Conservation (phyloP, 176 grass and related monocot species). For the Luzula sylvatica region DNA sequence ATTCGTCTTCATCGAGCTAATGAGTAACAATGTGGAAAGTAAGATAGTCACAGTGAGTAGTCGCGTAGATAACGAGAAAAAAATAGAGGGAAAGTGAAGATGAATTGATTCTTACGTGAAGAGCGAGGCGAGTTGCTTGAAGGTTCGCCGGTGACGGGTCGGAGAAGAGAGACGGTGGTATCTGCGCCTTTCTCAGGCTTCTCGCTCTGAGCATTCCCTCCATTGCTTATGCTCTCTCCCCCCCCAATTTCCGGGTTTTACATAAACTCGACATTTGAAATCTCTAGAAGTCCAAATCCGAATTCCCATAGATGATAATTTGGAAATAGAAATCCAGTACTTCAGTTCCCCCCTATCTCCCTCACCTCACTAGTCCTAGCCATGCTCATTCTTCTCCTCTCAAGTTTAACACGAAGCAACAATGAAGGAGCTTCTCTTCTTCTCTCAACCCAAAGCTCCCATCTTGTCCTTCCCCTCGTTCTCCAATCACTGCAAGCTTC, state of each 20-base stretch:
- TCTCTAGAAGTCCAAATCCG: too few relatives aligned
- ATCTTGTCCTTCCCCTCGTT: constrained; percentile 11
- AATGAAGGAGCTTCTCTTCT: constrained; percentile 18
- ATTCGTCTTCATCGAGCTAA: constrained; percentile 42
- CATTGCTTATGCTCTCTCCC: too few relatives aligned
- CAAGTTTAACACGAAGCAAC: neutral
- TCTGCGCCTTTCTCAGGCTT: constrained; percentile 63
- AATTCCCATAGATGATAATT: too few relatives aligned
- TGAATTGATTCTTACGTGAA: constrained; percentile 32
- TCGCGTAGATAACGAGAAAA: neutral
- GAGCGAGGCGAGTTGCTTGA: constrained; percentile 68
- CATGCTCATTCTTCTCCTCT: neutral
- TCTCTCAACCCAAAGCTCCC: constrained; percentile 13
- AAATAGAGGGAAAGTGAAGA: neutral
- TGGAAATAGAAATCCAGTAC: too few relatives aligned
- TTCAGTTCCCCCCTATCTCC: too few relatives aligned
- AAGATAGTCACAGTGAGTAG: neutral
- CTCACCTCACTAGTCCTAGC: too few relatives aligned
- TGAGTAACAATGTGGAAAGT: neutral
- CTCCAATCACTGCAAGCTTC: neutral
- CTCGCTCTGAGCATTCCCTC: constrained; percentile 39
- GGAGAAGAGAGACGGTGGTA: constrained; percentile 51
- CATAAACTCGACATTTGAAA: too few relatives aligned
- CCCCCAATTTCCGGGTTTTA: too few relatives aligned
- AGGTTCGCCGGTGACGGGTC: constrained; percentile 63